Evolutionary conservation across 495 filamentous ascomycete genomes (phyloP), one percentile per base, ranked within the genome.

Genomic region (Aspergillus steynii): DNA sequence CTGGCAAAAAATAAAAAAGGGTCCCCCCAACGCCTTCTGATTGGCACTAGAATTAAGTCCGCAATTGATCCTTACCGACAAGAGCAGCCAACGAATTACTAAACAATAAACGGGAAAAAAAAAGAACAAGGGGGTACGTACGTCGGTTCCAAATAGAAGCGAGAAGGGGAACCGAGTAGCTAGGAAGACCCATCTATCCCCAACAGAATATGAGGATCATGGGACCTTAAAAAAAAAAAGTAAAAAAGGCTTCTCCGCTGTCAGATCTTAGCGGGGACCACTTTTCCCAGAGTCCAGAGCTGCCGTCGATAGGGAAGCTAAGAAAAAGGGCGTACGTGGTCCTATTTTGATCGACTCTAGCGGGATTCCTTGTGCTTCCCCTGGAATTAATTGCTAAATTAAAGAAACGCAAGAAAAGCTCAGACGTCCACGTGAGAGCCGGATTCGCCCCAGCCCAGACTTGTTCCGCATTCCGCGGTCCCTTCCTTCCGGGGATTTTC

Each of bases 161-260:
- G 55, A 49, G 20, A 50, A 32, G n/a, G 28, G 14, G 29, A 49
- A 42, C 32, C 51, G 58, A 60, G 52, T 37, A n/a, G 26, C 12
- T 26, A 15, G 49, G 37, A 55, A 12, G 45, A 31, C 32, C 27
- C 58, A 45, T 48, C 55, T 46, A 62, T 48, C 56, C 50, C 56
- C 55, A 60, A 14, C 51, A 49, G 26, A 29, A 59, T 56, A 59
- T 62, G 61, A 29, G 51, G 64, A 69, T 67, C 67, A 69, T 69
- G 67, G 47, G 65, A 67, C 67, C 64, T 51, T 34, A 53, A 61
- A 65, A 67, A 68, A 67, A 68, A 65, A 59, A 59, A 56, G 46
- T 15, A 55, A 28, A 7, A 55, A 50, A 31, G 58, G 55, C 34
- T 61, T 56, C 60, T 56, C 58, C 56, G 55, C 62, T 68, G 65